phyloP scores from a whole-genome alignment of 1,284 basidiomycete genomes.

The Stygiomarasmius scandens region DNA sequence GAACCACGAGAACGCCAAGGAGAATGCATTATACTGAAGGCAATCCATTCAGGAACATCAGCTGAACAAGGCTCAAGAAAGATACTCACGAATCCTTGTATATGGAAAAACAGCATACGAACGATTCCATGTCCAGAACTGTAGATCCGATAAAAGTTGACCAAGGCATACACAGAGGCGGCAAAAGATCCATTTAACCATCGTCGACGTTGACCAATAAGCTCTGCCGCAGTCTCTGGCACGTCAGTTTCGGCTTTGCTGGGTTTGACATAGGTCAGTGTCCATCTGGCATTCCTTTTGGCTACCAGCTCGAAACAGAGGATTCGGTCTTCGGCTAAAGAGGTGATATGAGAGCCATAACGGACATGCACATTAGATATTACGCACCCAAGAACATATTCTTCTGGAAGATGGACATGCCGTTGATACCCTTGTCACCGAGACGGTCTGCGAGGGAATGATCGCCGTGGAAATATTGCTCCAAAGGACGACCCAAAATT shows the following conservation, averaged over 20 bases:
- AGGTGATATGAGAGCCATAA: conserved; percentile 73
- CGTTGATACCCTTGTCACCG: conserved; percentile 92
- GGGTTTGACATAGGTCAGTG: conserved; percentile 91
- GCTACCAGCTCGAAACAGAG: conserved; percentile 96
- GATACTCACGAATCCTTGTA: conserved; percentile 70
- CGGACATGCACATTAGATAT: conserved; percentile 71
- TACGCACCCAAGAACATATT: conserved; percentile 78
- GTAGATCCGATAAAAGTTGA: conserved; percentile 93
- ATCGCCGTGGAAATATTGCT: conserved; percentile 98
- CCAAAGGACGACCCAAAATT: conserved; percentile 90
- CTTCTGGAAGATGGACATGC: conserved; percentile 97
- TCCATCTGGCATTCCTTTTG: conserved; percentile 86
- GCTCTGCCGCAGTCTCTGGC: conserved; percentile 84
- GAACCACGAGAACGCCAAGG: conserved; percentile 75
- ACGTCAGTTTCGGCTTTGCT: conserved; percentile 95
- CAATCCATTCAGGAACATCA: conserved; percentile 6
- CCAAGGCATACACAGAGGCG: conserved; percentile 90
- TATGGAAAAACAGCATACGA: conserved; percentile 88
- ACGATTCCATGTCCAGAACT: conserved; percentile 82
- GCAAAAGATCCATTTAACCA: conserved; percentile 98
- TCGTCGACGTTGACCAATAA: conserved; percentile 93
- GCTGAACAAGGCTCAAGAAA: neutral
- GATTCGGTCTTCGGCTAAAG: conserved; percentile 93
- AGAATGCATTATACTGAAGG: conserved; percentile 58
- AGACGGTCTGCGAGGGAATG: conserved; percentile 91